Conservation (phyloP, 352 stramenopile genomes). For the Halophytophthora batemanensis region DNA sequence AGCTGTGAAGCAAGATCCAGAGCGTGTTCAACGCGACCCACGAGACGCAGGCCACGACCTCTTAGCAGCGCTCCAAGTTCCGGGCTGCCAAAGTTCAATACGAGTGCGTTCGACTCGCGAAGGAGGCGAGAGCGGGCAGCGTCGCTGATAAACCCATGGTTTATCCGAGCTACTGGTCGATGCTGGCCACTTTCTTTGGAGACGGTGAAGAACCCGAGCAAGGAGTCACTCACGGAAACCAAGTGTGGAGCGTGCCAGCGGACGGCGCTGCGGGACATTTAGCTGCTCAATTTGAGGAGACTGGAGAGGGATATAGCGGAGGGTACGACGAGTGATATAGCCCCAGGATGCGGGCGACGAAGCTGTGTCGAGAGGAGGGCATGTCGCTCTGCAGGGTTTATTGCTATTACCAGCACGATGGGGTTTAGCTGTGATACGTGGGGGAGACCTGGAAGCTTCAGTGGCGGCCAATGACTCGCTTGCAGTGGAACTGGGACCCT, state of each 20-base stretch:
- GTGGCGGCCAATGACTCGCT: no score
- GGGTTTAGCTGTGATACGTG: no score
- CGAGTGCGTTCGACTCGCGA: constrained; percentile 7
- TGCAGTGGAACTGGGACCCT: no score
- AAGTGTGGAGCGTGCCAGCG: background rate
- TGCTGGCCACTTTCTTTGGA: constrained; percentile 25
- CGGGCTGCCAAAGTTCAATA: constrained; percentile 23
- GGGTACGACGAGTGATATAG: no score
- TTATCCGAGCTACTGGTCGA: constrained; percentile 24
- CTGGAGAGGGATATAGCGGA: no score
- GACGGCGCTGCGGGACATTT: constrained; percentile 1
- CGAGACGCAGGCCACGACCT: constrained; percentile 10
- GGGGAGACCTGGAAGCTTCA: no score
- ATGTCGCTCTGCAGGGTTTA: no score
- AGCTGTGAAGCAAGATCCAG: constrained; percentile 19
- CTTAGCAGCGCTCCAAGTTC: constrained; percentile 25
- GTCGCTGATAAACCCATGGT: constrained; percentile 15
- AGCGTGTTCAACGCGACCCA: constrained; percentile 20
- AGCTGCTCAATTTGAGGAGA: no score
- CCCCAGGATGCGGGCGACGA: no score
- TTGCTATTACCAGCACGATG: no score
- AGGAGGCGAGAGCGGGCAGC: constrained; percentile 6
- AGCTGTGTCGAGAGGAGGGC: no score
- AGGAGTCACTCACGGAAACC: constrained; percentile 2
- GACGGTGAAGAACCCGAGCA: background rate